A percentile compares a stretch with the other conserved stretches of the same genome.
phyloP scores from a whole-genome alignment of 371 early-diverging fungal genomes.

The Coemansia sp. region DNA sequence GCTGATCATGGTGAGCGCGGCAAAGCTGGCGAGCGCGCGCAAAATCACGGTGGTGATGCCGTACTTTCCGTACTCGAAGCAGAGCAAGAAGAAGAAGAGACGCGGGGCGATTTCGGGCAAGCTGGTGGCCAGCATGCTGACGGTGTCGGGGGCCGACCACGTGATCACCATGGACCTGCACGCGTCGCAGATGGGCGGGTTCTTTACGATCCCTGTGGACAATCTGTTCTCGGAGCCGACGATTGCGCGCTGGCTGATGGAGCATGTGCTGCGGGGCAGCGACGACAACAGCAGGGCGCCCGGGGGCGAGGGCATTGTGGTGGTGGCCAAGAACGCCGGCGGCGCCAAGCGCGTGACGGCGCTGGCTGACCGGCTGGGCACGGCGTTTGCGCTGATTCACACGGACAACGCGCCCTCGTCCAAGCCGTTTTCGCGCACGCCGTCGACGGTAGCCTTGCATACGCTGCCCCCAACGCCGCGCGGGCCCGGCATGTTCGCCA shows the following conservation, averaged over 20 bases:
- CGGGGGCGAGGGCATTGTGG: slow-evolving; percentile 76
- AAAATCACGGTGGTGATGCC: slow-evolving; percentile 89
- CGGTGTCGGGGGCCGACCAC: slow-evolving; percentile 95
- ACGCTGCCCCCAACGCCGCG: slow-evolving; percentile 48
- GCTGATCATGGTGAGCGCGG: slow-evolving; percentile 94
- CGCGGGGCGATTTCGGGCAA: slow-evolving; percentile 95
- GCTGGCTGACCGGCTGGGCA: slow-evolving; percentile 88
- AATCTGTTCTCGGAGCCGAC: slow-evolving; percentile 94
- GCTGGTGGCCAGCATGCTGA: slow-evolving; percentile 93
- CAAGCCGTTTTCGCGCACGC: slow-evolving; percentile 57
- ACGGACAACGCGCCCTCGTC: slow-evolving; percentile 69
- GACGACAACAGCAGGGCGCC: slow-evolving; percentile 30
- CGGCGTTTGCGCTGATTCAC: slow-evolving; percentile 96
- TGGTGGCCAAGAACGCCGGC: slow-evolving; percentile 97
- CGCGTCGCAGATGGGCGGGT: slow-evolving; percentile 94
- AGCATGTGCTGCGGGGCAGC: slow-evolving; percentile 56
- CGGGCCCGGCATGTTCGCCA: slow-evolving; percentile 48
- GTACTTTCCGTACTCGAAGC: slow-evolving; percentile 96
- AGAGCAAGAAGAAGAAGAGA: slow-evolving; percentile 93
- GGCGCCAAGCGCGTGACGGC: slow-evolving; percentile 96
- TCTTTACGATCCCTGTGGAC: slow-evolving; percentile 93
- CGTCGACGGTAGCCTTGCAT: slow-evolving; percentile 51
- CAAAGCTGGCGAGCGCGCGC: slow-evolving; percentile 85
- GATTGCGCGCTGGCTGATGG: slow-evolving; percentile 84
- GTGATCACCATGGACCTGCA: slow-evolving; percentile 96